phyloP scores from a whole-genome alignment of 495 filamentous ascomycete genomes.

The Penicillium flavigenum region DNA sequence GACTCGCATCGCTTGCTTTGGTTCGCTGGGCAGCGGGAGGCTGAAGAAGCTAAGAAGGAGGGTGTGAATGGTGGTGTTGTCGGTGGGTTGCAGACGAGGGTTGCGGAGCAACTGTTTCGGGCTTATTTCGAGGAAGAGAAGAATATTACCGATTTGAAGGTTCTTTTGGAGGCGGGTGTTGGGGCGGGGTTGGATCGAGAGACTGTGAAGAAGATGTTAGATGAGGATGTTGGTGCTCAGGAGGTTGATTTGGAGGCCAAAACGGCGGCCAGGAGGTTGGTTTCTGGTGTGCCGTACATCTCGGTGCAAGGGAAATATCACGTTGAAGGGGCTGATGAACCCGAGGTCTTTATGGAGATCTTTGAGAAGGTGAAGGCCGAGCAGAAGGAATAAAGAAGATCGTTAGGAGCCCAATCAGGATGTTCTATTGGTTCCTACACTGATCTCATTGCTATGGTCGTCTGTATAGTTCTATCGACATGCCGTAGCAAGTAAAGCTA shows the following conservation, averaged over 20 bases:
- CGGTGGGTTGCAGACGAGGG: slow-evolving; percentile 54
- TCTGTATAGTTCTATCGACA: not conserved
- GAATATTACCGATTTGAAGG: slow-evolving; percentile 67
- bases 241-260: slow-evolving; percentile 71
- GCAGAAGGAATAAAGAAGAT: slow-evolving; percentile 5
- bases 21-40: slow-evolving; percentile 59
- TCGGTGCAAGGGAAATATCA: slow-evolving; percentile 62
- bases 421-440: not conserved
- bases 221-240: slow-evolving; percentile 56
- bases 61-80: slow-evolving; percentile 8
- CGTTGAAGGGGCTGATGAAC: slow-evolving; percentile 65
- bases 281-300: slow-evolving; percentile 76
- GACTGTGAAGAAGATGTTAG: slow-evolving; percentile 62
- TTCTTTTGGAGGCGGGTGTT: slow-evolving; percentile 60
- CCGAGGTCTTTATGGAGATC: slow-evolving; percentile 53
- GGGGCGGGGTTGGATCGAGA: slow-evolving; percentile 60
- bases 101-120: slow-evolving; percentile 68
- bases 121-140: slow-evolving; percentile 75
- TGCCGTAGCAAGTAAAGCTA: not conserved
- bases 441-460: not conserved
- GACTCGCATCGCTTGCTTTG: slow-evolving; percentile 76
- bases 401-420: not conserved
- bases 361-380: slow-evolving; percentile 53
- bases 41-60: slow-evolving; percentile 33
- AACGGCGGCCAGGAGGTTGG: slow-evolving; percentile 53